phyloP scores from a whole-genome alignment of 164 flowering plant species.

The Stephania cephalantha region DNA sequence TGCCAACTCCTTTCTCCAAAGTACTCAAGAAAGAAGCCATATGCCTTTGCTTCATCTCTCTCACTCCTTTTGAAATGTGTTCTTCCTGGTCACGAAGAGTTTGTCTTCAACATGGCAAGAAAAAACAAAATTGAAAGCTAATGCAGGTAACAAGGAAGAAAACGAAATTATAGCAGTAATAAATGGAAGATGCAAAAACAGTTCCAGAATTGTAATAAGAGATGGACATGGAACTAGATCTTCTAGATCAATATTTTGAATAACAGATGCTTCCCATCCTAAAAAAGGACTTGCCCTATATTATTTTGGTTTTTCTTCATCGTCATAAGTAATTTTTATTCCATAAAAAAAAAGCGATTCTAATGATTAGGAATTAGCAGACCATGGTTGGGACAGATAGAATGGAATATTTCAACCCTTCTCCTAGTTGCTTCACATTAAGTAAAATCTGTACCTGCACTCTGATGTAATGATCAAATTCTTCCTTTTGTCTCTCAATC shows the following conservation, averaged over 20 bases:
- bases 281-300: background rate
- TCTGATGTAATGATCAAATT: slow-evolving; percentile 60
- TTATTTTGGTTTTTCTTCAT: background rate
- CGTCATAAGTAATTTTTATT: background rate
- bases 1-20: slow-evolving; percentile 50
- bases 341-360: background rate
- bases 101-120: background rate
- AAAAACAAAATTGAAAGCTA: background rate
- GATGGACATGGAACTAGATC: background rate
- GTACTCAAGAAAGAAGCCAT: slow-evolving; percentile 44
- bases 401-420: background rate
- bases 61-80: slow-evolving; percentile 51
- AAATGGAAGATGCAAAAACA: background rate
- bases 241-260: background rate
- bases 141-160: background rate
- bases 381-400: background rate
- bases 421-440: background rate
- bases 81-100: slow-evolving; percentile 50
- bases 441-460: slow-evolving; percentile 58
- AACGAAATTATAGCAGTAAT: background rate
- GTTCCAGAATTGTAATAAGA: background rate
- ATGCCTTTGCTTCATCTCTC: slow-evolving; percentile 69
- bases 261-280: background rate
- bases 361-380: background rate
- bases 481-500: slow-evolving; percentile 64